Evolutionary conservation across 352 stramenopile species (phyloP), one percentile per base, ranked within the genome.

Genomic region (Phytophthora podocarpi): DNA sequence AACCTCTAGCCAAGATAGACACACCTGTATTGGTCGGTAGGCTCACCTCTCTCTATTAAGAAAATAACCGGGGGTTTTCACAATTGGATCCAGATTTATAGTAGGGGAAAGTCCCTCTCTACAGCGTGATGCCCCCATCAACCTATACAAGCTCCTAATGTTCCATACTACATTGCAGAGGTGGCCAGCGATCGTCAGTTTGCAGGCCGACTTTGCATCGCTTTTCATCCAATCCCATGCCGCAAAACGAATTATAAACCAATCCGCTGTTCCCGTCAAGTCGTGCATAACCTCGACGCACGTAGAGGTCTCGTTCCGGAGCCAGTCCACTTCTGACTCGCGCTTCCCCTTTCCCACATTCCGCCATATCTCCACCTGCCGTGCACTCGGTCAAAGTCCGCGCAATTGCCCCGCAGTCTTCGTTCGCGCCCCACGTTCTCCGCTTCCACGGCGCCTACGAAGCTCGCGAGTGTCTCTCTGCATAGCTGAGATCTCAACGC

Each of bases 301-400:
- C 28, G 48, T 70, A 51, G 40, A 61, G 39, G 51, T 50, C 37
- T 30, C 20, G 37, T 53, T 49, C 13, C n/a, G n/a, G 53, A 67
- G 62, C 55, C 62, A 70, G 62, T 66, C 61, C 53, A 60, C 41
- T 39, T 55, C 54, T 64, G 61, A 63, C 60, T 68, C 31, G 24
- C 50, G 43, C 27, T 56, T 57, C 61, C 54, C 53, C 32, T 66
- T 70, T 45, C 48, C 41, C 47, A 53, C 49, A 58, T 65, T 70
- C 45, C 55, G 46, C 55, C 43, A 59, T 68, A 51, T 57, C 46
- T 48, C 42, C 28, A 54, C 18, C 36, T 45, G 20, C 53, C 27
- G 41, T 23, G 18, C 45, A 59, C 28, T 21, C 13, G 32, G 8
- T 3, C 13, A 8, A 41, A 24, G 53, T 45, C 52, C 15, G 23